A percentile compares a stretch with the other conserved stretches of the same genome.
These are phyloP conservation scores for Microbotryum scabiosae DNA, from an alignment of 1,284 basidiomycete species.

Conservation along the genomic window DNA sequence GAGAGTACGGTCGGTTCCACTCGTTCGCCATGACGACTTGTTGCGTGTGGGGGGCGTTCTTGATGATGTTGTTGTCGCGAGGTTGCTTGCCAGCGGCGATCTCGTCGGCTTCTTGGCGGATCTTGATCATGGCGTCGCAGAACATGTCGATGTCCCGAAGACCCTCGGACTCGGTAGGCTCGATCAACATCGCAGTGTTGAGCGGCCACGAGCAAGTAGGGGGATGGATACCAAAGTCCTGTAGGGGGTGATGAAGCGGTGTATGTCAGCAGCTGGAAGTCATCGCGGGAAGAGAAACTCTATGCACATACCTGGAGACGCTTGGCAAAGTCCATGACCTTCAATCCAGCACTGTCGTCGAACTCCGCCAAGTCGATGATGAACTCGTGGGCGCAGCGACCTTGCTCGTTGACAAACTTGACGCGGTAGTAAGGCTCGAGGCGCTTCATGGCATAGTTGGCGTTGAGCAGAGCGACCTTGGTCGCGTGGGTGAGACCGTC, in stretches of 20 bases:
- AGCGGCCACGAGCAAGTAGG: slow-evolving; percentile 92
- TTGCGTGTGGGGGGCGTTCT: slow-evolving; percentile 87
- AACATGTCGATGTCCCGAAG: slow-evolving; percentile 87
- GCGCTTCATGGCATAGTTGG: slow-evolving; percentile 92
- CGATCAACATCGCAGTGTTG: slow-evolving; percentile 81
- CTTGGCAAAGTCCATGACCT: slow-evolving; percentile 93
- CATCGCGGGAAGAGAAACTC: slow-evolving; percentile 30
- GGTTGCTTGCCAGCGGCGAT: slow-evolving; percentile 76
- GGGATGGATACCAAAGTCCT: slow-evolving; percentile 74
- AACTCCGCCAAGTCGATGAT: slow-evolving; percentile 93
- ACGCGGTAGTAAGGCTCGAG: slow-evolving; percentile 78
- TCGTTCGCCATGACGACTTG: slow-evolving; percentile 61
- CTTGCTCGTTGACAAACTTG: slow-evolving; percentile 81
- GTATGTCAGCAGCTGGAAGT: not conserved
- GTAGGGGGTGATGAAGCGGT: not conserved
- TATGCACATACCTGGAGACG: slow-evolving; percentile 57
- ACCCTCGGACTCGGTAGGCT: slow-evolving; percentile 89
- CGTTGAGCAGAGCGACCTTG: slow-evolving; percentile 79
- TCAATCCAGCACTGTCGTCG: slow-evolving; percentile 74
- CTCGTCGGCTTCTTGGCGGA: slow-evolving; percentile 83
- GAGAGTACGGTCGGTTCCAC: slow-evolving; percentile 83
- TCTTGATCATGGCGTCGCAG: slow-evolving; percentile 94
- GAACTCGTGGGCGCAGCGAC: slow-evolving; percentile 88
- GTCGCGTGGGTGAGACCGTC: slow-evolving; percentile 75
- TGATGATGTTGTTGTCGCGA: slow-evolving; percentile 79